Conservation (phyloP, 345 rosid species). For the Trapa incisa region DNA sequence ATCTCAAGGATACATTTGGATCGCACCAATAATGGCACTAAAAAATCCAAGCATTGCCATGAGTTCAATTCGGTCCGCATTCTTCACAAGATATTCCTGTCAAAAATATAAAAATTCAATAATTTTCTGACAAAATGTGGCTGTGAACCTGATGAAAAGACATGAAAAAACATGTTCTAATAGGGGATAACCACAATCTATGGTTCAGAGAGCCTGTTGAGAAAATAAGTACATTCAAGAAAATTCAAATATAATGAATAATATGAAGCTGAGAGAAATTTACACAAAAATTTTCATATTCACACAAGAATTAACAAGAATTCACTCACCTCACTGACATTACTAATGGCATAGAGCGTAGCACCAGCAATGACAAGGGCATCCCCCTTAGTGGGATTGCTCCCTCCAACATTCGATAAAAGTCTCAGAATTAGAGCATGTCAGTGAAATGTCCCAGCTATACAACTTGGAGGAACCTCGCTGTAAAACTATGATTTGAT, state of each 20-base stretch:
- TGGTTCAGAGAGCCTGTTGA: not conserved
- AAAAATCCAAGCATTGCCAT: constrained; percentile 69
- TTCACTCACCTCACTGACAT: constrained; percentile 57
- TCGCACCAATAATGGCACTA: constrained; percentile 65
- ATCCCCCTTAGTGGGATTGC: constrained; percentile 62
- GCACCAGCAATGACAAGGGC: constrained; percentile 56
- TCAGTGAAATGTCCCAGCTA: no score
- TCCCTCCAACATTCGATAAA: constrained; percentile 37
- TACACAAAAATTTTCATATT: not conserved
- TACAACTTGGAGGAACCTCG: not conserved
- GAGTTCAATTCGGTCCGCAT: constrained; percentile 65
- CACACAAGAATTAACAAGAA: constrained; percentile 1
- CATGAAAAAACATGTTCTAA: not conserved
- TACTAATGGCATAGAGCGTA: constrained; percentile 54
- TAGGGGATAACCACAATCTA: not conserved
- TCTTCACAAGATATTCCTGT: constrained; percentile 78
- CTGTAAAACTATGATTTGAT: not conserved
- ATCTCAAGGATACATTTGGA: constrained; percentile 78
- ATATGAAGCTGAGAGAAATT: not conserved
- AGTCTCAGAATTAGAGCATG: not conserved
- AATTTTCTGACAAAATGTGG: not conserved
- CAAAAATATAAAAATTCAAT: constrained; percentile 6
- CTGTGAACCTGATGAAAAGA: not conserved
- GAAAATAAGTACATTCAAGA: not conserved
- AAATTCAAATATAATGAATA: not conserved